These are phyloP conservation scores for Ceratocystis lukuohia DNA, from an alignment of 2,329 filamentous ascomycete genomes.

Conservation along the genomic window DNA sequence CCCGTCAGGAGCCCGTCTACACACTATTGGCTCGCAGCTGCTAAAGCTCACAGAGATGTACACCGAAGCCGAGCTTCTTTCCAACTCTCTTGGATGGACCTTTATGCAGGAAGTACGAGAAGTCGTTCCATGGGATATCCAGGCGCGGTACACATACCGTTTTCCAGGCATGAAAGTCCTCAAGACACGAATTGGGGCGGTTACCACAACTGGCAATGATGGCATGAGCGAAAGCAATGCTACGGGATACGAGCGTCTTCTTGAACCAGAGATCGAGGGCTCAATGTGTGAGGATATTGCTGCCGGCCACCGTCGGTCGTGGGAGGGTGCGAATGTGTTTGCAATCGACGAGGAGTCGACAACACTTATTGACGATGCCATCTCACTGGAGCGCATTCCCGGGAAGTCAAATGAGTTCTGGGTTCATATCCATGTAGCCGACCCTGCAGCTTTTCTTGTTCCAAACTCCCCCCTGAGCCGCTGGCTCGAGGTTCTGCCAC, in stretches of 20 bases:
- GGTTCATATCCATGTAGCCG: conserved; percentile 67
- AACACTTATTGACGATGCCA: conserved; percentile 62
- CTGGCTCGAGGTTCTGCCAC: conserved; percentile 46
- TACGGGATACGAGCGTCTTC: conserved; percentile 43
- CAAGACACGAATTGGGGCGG: conserved; percentile 18
- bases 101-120: conserved; percentile 67
- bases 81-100: conserved; percentile 39
- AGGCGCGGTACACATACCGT: conserved; percentile 45
- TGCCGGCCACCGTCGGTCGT: conserved; percentile 42
- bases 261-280: conserved; percentile 34
- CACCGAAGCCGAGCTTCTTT: conserved; percentile 33
- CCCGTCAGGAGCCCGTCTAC: conserved; percentile 36
- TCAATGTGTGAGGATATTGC: conserved; percentile 34
- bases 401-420: conserved; percentile 44
- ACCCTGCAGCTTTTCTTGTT: conserved; percentile 57
- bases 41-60: conserved; percentile 51
- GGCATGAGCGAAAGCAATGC: conserved; percentile 3
- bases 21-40: conserved; percentile 50
- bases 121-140: conserved; percentile 57
- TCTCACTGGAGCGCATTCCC: conserved; percentile 53
- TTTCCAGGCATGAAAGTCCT: conserved; percentile 33
- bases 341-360: conserved; percentile 59
- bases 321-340: conserved; percentile 47
- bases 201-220: background rate
- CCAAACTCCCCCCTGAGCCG: conserved; percentile 44